A percentile compares a stretch with the other conserved stretches of the same genome.
Conservation (phyloP, 345 rosid species). For the Populus simonii region DNA sequence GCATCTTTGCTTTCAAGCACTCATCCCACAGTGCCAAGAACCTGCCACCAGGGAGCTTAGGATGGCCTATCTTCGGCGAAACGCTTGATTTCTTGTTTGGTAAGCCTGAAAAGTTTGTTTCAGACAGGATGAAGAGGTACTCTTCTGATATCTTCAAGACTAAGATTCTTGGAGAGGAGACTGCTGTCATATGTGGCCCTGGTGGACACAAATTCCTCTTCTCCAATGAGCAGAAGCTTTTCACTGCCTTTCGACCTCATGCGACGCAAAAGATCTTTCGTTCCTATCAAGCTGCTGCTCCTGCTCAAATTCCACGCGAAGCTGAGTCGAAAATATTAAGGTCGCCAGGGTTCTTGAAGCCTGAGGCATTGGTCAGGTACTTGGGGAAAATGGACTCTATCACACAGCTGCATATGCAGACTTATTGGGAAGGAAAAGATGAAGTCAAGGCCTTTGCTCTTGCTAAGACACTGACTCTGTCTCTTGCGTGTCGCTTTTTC, state of each 20-base stretch:
- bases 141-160: constrained; percentile 55
- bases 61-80: constrained; percentile 59
- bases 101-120: constrained; percentile 48
- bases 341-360: constrained; percentile 47
- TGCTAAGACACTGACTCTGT: constrained; percentile 41
- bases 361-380: constrained; percentile 50
- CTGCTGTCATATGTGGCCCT: constrained; percentile 57
- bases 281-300: constrained; percentile 29
- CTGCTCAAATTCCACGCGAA: constrained; percentile 17
- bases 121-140: constrained; percentile 42
- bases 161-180: constrained; percentile 48
- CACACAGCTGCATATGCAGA: constrained; percentile 38
- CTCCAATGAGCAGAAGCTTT: constrained; percentile 49
- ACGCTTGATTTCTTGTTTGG: constrained; percentile 44
- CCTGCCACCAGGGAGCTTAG: constrained; percentile 61
- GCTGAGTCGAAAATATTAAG: constrained; percentile 29
- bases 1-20: neutral
- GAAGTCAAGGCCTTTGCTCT: constrained; percentile 30
- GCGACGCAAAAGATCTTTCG: constrained; percentile 52
- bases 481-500: constrained; percentile 51
- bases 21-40: constrained; percentile 2
- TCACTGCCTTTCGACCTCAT: constrained; percentile 53
- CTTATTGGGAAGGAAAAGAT: constrained; percentile 42
- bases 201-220: constrained; percentile 54
- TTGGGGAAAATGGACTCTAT: constrained; percentile 47